Evolutionary conservation across 2,329 filamentous ascomycete genomes (phyloP), one percentile per base, ranked within the genome.

Genomic region (Calonectria pauciramosa): DNA sequence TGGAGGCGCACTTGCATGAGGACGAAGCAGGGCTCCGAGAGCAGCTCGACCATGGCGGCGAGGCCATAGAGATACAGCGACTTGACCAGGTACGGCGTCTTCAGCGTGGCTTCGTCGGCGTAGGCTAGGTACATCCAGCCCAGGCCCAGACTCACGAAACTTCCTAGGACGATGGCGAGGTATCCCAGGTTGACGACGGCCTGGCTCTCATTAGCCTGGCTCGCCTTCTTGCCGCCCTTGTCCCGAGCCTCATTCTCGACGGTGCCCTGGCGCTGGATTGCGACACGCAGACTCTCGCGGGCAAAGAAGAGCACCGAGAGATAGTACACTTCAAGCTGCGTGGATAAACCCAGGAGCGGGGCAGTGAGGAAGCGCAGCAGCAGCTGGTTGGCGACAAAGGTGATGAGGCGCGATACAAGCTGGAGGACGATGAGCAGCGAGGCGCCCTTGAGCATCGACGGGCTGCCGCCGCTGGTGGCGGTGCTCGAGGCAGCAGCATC

Each of bases 291-390:
- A 81, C 94, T 96, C 86, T 99, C 97, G 49, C 97, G 91, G 0
- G 97, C 94, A 82, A 99, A 99, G 85, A 98, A 98, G 0, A 99
- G 90, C n/a, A 97, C 93, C 0, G 96, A 95, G 56, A 98, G 94
- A 74, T 96, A 96, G 84, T 96, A 98, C 0, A 99, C 92, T 81
- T 99, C 97, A 4, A 99, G 90, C 84, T 98, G 97, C 0, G 96
- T 94, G 2, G 96, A 94, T 7, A 98, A 89, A 8, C 96, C 97
- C 1, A 99, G 90, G 0, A 97, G 89, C 73, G 94, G 91, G 0
- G 97, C 96, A 1, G 96, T 98, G 56, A 99, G 88, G 83, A 94
- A 96, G 44, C 96, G 95, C 10, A 99, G 90, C 36, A 99, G 91
- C 47, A 98, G 84, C 85, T 99, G 96, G 86, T 99, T 99, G 82